Conservation (phyloP, 164 flowering plant genomes). For the Akebia trifoliata region DNA sequence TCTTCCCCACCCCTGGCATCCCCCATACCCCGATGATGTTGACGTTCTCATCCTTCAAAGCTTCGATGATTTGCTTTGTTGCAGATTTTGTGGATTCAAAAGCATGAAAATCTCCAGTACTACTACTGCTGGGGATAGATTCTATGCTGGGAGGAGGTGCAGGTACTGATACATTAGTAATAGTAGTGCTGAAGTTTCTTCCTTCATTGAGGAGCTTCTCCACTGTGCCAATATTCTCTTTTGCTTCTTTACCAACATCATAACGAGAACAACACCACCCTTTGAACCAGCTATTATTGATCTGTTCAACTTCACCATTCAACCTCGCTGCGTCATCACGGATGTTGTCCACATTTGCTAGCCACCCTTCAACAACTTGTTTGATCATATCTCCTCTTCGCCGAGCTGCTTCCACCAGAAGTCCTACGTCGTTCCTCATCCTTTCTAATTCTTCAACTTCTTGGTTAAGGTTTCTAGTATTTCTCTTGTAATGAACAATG, state of each 20-base stretch:
- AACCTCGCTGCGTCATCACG: neutral
- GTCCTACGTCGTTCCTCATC: constrained; percentile 1
- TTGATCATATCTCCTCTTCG: neutral
- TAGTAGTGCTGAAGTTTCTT: neutral
- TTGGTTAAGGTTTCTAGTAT: neutral
- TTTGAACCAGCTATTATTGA: constrained; percentile 4
- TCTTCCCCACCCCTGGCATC: constrained; percentile 4
- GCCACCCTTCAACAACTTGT: constrained; percentile 13
- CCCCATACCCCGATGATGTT: constrained; percentile 9
- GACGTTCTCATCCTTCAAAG: constrained; percentile 7
- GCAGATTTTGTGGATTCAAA: constrained; percentile 4
- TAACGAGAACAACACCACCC: constrained; percentile 13
- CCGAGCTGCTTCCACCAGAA: neutral
- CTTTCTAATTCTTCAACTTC: neutral
- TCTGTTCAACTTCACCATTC: neutral
- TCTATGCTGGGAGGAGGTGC: constrained; percentile 4
- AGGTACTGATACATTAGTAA: neutral
- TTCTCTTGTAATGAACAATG: constrained; percentile 2
- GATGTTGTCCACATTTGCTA: neutral
- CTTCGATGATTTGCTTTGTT: neutral
- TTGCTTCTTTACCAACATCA: constrained; percentile 6
- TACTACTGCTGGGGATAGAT: neutral
- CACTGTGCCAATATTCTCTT: neutral
- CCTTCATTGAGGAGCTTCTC: neutral
- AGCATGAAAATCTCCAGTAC: neutral